These are phyloP conservation scores for Boechera stricta DNA, from an alignment of 345 rosid genomes.

Conservation along the genomic window DNA sequence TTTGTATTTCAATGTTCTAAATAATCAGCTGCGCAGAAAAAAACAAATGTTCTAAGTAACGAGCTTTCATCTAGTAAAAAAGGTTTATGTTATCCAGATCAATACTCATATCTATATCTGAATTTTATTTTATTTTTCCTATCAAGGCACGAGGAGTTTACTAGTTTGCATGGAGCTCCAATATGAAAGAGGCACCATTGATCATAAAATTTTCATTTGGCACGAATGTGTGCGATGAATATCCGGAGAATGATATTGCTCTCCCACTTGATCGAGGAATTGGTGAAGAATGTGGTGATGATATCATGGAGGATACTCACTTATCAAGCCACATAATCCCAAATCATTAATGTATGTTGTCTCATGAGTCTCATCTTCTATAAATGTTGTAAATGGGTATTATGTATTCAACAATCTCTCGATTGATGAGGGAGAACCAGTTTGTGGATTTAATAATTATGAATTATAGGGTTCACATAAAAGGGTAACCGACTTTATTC, in stretches of 20 bases:
- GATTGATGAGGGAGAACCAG: not conserved
- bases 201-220: not conserved
- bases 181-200: not conserved
- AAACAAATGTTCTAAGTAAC: not conserved
- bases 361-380: constrained; percentile 8
- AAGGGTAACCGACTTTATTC: not conserved
- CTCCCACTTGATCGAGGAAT: constrained; percentile 13
- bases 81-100: too few species aligned
- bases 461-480: not conserved
- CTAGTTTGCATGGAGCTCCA: not conserved
- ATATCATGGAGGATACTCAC: constrained; percentile 17
- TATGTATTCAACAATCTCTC: not conserved
- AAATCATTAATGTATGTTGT: not conserved
- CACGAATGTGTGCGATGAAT: not conserved
- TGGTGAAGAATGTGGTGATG: not conserved
- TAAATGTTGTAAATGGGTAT: not conserved
- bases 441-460: not conserved
- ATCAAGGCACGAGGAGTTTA: not conserved
- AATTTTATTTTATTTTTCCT: not conserved
- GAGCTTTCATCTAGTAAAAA: not conserved
- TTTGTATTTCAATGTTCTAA: not conserved
- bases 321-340: not conserved
- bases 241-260: constrained; percentile 4
- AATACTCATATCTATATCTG: not conserved
- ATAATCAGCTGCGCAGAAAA: not conserved